Percentiles rank a stretch among this genome's conserved stretches.
Conservation (phyloP, 1,139 yeast species). For the Hemisphaericaspora lyxosophila region DNA sequence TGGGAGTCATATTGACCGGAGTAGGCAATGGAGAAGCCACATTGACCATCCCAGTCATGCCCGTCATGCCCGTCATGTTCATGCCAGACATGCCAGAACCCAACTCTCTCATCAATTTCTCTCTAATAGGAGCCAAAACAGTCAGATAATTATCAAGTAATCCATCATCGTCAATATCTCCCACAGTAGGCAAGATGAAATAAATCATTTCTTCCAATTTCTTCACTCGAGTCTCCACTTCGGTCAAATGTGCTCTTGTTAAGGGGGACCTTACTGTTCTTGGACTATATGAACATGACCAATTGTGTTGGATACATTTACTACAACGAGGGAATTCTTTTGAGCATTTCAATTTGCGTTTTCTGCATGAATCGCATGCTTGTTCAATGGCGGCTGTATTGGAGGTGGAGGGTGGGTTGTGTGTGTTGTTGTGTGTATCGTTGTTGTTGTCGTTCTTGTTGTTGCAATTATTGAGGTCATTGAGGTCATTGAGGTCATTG, state of each 20-base stretch:
- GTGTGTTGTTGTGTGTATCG: background rate
- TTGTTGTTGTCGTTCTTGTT: background rate
- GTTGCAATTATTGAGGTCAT: background rate
- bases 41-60: conserved; percentile 4
- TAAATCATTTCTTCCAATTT: conserved; percentile 54
- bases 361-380: conserved; percentile 61
- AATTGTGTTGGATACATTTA: conserved; percentile 68
- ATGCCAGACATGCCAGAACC: too few species aligned
- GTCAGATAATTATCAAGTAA: conserved; percentile 26
- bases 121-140: conserved; percentile 18
- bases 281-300: conserved; percentile 80
- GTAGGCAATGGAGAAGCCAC: conserved; percentile 8
- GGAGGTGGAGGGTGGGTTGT: background rate
- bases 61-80: too few species aligned
- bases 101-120: conserved; percentile 7
- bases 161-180: conserved; percentile 29
- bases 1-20: conserved; percentile 8
- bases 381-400: conserved; percentile 35
- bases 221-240: conserved; percentile 65
- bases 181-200: conserved; percentile 31
- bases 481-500: background rate
- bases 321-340: conserved; percentile 73
- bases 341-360: conserved; percentile 56
- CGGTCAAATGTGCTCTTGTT: conserved; percentile 77
- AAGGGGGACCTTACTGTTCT: conserved; percentile 75